A percentile compares a stretch with the other conserved stretches of the same genome.
Evolutionary conservation across 495 filamentous ascomycete species (phyloP).

Genomic region (Penicillium pancosmium): DNA sequence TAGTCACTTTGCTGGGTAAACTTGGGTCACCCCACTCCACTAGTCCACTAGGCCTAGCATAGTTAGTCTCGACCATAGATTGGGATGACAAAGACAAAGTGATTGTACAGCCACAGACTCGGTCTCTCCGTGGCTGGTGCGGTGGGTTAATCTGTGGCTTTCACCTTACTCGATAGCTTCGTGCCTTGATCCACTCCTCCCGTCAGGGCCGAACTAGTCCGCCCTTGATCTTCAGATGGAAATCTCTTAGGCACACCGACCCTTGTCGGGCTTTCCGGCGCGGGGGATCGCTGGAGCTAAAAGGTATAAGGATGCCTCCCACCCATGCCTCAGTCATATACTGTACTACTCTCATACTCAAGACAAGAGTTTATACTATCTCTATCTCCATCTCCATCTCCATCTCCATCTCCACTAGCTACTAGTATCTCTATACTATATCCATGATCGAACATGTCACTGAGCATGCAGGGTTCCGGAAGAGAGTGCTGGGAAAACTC

Average conservation of each 20-base stretch:
- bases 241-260: constrained; percentile 25
- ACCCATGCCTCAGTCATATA: neutral
- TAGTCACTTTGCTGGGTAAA: constrained; percentile 11
- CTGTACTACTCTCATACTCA: neutral
- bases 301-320: constrained; percentile 25
- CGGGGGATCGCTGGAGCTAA: neutral
- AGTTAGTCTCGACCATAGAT: no score
- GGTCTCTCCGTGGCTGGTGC: constrained; percentile 30
- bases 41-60: neutral
- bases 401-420: constrained; percentile 4
- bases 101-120: constrained; percentile 30
- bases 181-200: constrained; percentile 19
- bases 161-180: constrained; percentile 28
- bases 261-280: constrained; percentile 29
- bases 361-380: neutral
- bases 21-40: neutral
- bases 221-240: constrained; percentile 37
- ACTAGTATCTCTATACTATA: constrained; percentile 27
- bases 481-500: constrained; percentile 43
- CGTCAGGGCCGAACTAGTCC: constrained; percentile 33
- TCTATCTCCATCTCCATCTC: no score
- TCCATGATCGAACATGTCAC: constrained; percentile 35
- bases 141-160: neutral
- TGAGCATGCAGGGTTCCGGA: constrained; percentile 42
- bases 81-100: neutral